phyloP scores from a whole-genome alignment of 2,329 filamentous ascomycete genomes.

The Penicillium decumbens region DNA sequence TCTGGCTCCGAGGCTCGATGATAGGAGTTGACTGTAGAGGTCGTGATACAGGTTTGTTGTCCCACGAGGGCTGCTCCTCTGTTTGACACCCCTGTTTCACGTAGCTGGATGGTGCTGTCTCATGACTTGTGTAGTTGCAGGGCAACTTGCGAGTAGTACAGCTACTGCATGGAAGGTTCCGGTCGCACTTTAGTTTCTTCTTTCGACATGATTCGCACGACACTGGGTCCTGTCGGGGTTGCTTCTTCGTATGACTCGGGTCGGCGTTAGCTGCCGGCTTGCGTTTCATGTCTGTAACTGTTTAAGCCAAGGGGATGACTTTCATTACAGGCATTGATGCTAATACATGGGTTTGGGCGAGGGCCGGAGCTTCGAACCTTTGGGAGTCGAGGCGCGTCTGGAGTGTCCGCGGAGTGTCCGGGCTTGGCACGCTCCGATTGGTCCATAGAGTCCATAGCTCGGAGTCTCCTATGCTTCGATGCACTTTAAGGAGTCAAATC shows the following conservation, averaged over 20 bases:
- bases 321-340: not conserved
- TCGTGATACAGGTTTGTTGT: not conserved
- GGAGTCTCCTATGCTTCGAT: constrained; percentile 9
- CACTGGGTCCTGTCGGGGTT: constrained; percentile 35
- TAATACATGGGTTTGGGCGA: not conserved
- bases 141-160: constrained; percentile 35
- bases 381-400: too few species aligned
- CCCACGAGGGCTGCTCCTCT: not conserved
- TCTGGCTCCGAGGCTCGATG: not conserved
- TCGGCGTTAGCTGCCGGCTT: constrained; percentile 1
- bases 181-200: constrained; percentile 53
- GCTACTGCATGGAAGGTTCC: constrained; percentile 49
- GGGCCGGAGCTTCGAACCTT: constrained; percentile 17
- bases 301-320: not conserved
- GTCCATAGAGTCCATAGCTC: not conserved
- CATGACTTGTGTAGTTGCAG: constrained; percentile 25
- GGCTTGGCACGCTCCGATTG: not conserved
- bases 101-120: not conserved
- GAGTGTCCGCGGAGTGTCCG: constrained; percentile 22
- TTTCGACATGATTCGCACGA: constrained; percentile 39
- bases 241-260: constrained; percentile 12
- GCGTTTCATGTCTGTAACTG: constrained; percentile 22
- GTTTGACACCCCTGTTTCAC: not conserved
- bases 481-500: not conserved
- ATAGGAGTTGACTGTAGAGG: not conserved